phyloP scores from a whole-genome alignment of 495 filamentous ascomycete genomes.

The Staphylotrichum tortipilum region DNA sequence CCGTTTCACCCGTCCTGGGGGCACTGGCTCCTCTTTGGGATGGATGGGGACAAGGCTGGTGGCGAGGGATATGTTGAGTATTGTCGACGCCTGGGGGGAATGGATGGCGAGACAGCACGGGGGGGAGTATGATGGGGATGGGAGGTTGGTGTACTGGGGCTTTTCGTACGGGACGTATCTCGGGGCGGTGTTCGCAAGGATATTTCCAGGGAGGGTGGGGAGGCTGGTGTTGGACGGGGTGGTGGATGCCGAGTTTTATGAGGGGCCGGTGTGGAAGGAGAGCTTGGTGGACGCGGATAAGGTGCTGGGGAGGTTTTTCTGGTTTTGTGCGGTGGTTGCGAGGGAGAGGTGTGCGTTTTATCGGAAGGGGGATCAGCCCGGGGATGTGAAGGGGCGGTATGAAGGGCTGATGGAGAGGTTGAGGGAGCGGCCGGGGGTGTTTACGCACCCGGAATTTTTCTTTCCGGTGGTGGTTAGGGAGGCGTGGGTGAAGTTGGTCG shows the following conservation, averaged over 20 bases:
- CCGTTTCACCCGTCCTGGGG: too few relatives aligned
- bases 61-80: slow-evolving; percentile 30
- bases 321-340: slow-evolving; percentile 28
- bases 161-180: slow-evolving; percentile 54
- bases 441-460: slow-evolving; percentile 27
- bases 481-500: slow-evolving; percentile 24
- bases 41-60: slow-evolving; percentile 25
- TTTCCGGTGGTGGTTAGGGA: slow-evolving; percentile 29
- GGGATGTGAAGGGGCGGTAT: slow-evolving; percentile 38
- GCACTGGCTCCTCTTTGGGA: too few relatives aligned
- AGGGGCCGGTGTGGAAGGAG: slow-evolving; percentile 23
- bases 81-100: slow-evolving; percentile 35
- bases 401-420: slow-evolving; percentile 31
- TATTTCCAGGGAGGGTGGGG: slow-evolving; percentile 38
- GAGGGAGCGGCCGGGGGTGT: slow-evolving; percentile 38
- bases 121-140: slow-evolving; percentile 22
- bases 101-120: slow-evolving; percentile 15
- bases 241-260: slow-evolving; percentile 33
- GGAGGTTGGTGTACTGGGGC: slow-evolving; percentile 51
- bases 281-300: slow-evolving; percentile 36
- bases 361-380: slow-evolving; percentile 29
- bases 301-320: slow-evolving; percentile 31
- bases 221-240: slow-evolving; percentile 34
- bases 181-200: slow-evolving; percentile 42
- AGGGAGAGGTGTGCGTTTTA: slow-evolving; percentile 25